Conservation (phyloP, 768 basidiomycete species). For the Boletellus emodensis region DNA sequence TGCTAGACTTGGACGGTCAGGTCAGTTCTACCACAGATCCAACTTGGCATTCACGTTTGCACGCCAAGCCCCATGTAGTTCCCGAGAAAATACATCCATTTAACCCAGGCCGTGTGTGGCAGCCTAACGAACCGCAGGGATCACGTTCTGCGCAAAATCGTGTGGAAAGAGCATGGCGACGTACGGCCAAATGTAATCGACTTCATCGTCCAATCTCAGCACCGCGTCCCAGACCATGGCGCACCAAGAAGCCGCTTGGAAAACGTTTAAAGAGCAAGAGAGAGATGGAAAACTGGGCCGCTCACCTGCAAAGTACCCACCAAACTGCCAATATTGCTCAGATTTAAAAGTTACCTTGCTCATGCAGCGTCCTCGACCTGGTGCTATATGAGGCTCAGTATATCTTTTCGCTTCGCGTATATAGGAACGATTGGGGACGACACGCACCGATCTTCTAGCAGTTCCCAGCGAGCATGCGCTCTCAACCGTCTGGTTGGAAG, state of each 20-base stretch:
- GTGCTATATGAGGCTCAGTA: no score
- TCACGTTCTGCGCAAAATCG: not conserved
- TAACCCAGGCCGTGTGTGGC: slow-evolving; percentile 11
- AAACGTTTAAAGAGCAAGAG: not conserved
- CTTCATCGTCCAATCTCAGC: slow-evolving; percentile 16
- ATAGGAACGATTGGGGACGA: no score
- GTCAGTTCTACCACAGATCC: not conserved
- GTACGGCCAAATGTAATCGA: slow-evolving; percentile 23
- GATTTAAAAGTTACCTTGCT: not conserved
- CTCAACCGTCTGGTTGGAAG: no score
- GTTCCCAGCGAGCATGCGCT: no score
- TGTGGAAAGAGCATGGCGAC: not conserved
- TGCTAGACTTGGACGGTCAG: slow-evolving; percentile 6
- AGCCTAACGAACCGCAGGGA: slow-evolving; percentile 6
- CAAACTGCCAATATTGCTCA: not conserved
- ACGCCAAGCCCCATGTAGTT: slow-evolving; percentile 17
- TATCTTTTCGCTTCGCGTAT: no score
- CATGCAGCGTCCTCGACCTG: slow-evolving; percentile 5
- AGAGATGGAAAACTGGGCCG: not conserved
- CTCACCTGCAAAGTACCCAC: slow-evolving; percentile 9
- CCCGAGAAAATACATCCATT: slow-evolving; percentile 27
- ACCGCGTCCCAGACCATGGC: slow-evolving; percentile 20
- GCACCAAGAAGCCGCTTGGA: slow-evolving; percentile 8
- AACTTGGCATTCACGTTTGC: slow-evolving; percentile 13
- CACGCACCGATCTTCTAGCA: no score